These are phyloP conservation scores for Camellia sinensis DNA, from an alignment of 148 eudicot species.

Conservation along the genomic window DNA sequence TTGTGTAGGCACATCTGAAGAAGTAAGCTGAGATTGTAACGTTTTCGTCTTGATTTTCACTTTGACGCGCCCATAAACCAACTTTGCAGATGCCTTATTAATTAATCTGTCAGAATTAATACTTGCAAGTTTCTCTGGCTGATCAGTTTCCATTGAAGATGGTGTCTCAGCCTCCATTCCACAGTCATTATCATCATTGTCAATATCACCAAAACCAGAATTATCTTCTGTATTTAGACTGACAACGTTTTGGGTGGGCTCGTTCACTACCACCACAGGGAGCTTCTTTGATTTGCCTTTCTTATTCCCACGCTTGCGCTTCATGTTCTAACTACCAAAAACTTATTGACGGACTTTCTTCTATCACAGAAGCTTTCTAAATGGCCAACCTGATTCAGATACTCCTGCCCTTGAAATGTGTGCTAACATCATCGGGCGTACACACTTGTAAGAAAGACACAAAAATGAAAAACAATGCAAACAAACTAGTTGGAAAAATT, in stretches of 20 bases:
- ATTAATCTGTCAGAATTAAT: conserved; percentile 29
- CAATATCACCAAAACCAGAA: conserved; percentile 34
- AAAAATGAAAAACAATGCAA: neutral
- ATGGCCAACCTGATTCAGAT: conserved; percentile 9
- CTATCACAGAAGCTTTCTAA: conserved; percentile 8
- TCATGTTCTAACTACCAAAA: conserved; percentile 29
- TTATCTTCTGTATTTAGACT: conserved; percentile 21
- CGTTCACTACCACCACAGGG: conserved; percentile 11
- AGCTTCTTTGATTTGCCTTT: conserved; percentile 38
- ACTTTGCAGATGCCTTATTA: conserved; percentile 32
- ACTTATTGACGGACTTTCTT: conserved; percentile 9
- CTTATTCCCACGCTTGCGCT: conserved; percentile 47
- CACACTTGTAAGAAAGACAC: neutral
- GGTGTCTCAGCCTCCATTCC: conserved; percentile 20
- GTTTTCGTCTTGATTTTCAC: conserved; percentile 66
- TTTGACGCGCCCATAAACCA: conserved; percentile 84
- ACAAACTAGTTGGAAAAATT: neutral
- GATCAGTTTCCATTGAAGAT: conserved; percentile 32
- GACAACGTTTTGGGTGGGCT: conserved; percentile 8
- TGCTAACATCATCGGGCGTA: neutral
- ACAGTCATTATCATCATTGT: conserved; percentile 16
- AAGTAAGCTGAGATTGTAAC: conserved; percentile 39
- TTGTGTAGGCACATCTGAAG: conserved; percentile 41
- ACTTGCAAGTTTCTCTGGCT: conserved; percentile 34
- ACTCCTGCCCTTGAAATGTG: neutral